These are phyloP conservation scores for Peronospora belbahrii DNA, from an alignment of 352 stramenopile species.

Conservation along the genomic window DNA sequence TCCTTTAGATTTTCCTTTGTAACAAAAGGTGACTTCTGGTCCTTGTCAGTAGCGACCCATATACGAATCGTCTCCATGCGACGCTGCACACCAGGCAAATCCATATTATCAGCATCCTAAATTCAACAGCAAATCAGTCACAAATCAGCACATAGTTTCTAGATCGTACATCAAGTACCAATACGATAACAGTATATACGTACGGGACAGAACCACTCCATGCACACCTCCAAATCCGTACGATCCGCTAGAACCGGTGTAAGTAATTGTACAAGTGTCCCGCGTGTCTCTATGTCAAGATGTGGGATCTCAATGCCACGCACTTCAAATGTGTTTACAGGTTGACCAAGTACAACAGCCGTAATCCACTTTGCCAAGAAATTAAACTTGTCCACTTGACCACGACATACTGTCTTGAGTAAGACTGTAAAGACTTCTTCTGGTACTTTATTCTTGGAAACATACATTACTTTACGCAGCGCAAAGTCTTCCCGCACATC, in stretches of 20 bases:
- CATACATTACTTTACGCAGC: slow-evolving; percentile 66
- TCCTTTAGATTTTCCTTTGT: slow-evolving; percentile 43
- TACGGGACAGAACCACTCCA: slow-evolving; percentile 85
- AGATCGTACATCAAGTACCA: too few relatives aligned
- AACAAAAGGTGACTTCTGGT: slow-evolving; percentile 75
- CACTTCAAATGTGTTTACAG: slow-evolving; percentile 58
- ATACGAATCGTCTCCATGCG: slow-evolving; percentile 77
- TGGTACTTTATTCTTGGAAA: slow-evolving; percentile 63
- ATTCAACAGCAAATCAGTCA: background rate
- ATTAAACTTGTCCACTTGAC: slow-evolving; percentile 86
- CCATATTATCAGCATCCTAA: slow-evolving; percentile 62
- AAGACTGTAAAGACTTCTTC: slow-evolving; percentile 78
- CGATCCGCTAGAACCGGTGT: slow-evolving; percentile 78
- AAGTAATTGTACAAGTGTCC: slow-evolving; percentile 62
- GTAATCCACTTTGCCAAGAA: slow-evolving; percentile 84
- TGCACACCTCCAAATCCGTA: slow-evolving; percentile 78
- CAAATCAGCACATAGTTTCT: slow-evolving; percentile 16
- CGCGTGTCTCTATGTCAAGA: slow-evolving; percentile 59
- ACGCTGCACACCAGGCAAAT: slow-evolving; percentile 44
- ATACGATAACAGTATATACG: slow-evolving; percentile 3
- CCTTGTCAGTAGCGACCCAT: slow-evolving; percentile 82
- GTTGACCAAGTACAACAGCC: slow-evolving; percentile 60
- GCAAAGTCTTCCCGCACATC: slow-evolving; percentile 80
- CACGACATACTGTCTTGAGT: slow-evolving; percentile 77
- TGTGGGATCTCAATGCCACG: slow-evolving; percentile 83